A percentile compares a stretch with the other conserved stretches of the same genome.
Conservation (phyloP, 208 protist genomes). For the Novymonas esmeraldas region DNA sequence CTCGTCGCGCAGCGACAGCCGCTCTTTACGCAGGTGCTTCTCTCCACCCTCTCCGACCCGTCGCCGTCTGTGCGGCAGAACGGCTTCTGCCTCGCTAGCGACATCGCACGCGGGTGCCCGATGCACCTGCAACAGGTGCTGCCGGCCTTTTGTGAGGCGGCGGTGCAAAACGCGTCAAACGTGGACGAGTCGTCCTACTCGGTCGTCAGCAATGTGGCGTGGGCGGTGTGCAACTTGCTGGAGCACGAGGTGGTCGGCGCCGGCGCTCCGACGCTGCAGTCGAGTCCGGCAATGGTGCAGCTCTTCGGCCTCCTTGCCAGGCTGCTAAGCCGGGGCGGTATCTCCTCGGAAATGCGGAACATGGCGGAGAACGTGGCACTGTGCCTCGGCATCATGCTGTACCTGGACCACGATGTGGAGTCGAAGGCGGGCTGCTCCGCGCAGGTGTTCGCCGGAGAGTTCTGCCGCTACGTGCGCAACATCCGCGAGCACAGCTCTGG, state of each 20-base stretch:
- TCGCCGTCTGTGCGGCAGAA: conserved; percentile 62
- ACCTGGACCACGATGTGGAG: conserved; percentile 52
- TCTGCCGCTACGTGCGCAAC: conserved; percentile 80
- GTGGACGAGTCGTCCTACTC: conserved; percentile 51
- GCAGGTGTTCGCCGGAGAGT: conserved; percentile 50
- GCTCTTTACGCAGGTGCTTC: conserved; percentile 55
- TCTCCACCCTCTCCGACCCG: conserved; percentile 56
- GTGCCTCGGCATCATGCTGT: conserved; percentile 77
- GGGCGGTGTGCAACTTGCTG: conserved; percentile 77
- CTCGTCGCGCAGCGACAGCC: conserved; percentile 56
- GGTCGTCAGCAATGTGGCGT: conserved; percentile 82
- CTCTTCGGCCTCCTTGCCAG: conserved; percentile 58
- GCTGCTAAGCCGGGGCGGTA: conserved; percentile 31
- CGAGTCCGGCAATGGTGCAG: conserved; percentile 36
- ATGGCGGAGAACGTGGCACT: conserved; percentile 86
- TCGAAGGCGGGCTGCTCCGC: conserved; percentile 43
- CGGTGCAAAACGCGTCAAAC: conserved; percentile 48
- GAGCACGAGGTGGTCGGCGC: conserved; percentile 71
- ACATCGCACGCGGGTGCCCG: conserved; percentile 60
- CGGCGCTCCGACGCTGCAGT: conserved; percentile 50
- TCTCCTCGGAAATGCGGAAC: conserved; percentile 79
- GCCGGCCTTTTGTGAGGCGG: conserved; percentile 41
- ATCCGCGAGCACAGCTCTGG: conserved; percentile 60
- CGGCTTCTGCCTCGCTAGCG: conserved; percentile 80
- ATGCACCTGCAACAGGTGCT: conserved; percentile 55